These are phyloP conservation scores for Pyrus hybrid DNA, from an alignment of 331 rosid species.

Conservation along the genomic window DNA sequence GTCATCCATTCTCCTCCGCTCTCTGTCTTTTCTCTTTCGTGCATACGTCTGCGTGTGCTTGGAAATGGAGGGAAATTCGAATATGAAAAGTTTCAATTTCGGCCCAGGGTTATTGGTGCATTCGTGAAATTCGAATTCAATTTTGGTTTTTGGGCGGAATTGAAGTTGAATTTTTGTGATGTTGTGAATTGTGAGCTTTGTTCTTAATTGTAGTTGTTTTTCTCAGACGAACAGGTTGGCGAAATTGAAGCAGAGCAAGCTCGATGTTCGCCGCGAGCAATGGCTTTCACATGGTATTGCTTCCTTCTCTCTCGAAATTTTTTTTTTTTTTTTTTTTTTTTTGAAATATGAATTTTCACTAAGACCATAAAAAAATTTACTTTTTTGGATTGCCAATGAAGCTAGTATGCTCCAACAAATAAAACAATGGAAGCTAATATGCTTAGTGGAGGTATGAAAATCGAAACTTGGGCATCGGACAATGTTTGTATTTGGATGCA, in stretches of 20 bases:
- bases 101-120: conserved; percentile 17
- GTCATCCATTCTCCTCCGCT: neutral
- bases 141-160: neutral
- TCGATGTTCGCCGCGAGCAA: conserved; percentile 64
- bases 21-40: neutral
- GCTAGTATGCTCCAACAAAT: too few relatives aligned
- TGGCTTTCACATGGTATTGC: conserved; percentile 55
- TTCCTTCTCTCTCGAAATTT: neutral
- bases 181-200: neutral
- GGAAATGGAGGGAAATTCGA: neutral
- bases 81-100: neutral
- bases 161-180: neutral
- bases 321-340: neutral
- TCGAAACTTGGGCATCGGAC: neutral
- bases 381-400: neutral
- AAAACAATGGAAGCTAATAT: too few relatives aligned
- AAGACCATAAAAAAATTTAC: neutral
- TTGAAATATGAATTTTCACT: neutral
- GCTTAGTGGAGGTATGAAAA: neutral
- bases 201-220: neutral
- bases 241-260: conserved; percentile 60
- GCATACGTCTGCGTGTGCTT: neutral
- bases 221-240: conserved; percentile 20
- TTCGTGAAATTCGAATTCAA: neutral
- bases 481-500: neutral